These are phyloP conservation scores for Penicillium bialowiezense DNA, from an alignment of 495 filamentous ascomycete species.

Conservation along the genomic window DNA sequence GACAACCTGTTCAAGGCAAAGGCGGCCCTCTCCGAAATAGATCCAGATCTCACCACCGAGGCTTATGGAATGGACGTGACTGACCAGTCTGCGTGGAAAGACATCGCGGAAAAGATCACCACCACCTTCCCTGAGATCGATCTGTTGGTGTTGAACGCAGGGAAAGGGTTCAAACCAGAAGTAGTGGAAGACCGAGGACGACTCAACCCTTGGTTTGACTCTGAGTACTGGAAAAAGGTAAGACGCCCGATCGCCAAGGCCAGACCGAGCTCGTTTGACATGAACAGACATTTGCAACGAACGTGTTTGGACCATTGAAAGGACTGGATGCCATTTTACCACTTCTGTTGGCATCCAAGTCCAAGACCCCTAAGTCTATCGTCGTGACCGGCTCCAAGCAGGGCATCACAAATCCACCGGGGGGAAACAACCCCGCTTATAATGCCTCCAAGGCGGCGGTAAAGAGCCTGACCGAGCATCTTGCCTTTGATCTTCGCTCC, in stretches of 20 bases:
- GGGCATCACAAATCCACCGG: constrained; percentile 81
- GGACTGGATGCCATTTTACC: constrained; percentile 65
- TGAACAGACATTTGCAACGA: constrained; percentile 55
- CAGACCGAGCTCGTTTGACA: neutral
- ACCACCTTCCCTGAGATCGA: constrained; percentile 54
- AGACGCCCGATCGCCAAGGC: neutral
- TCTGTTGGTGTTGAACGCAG: constrained; percentile 73
- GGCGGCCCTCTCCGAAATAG: constrained; percentile 23
- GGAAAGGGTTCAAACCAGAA: constrained; percentile 37
- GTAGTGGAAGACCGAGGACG: constrained; percentile 9
- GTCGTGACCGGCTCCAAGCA: constrained; percentile 77
- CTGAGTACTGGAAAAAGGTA: constrained; percentile 54
- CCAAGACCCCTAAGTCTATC: constrained; percentile 48
- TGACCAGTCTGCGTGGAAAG: constrained; percentile 53
- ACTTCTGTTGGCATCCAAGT: constrained; percentile 48
- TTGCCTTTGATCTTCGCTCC: constrained; percentile 63
- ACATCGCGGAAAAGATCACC: constrained; percentile 46
- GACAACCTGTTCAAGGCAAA: constrained; percentile 49
- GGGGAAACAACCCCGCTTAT: constrained; percentile 68
- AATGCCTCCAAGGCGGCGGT: constrained; percentile 74
- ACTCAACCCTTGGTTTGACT: constrained; percentile 51
- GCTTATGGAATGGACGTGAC: constrained; percentile 61
- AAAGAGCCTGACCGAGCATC: constrained; percentile 68
- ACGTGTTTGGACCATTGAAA: constrained; percentile 68
- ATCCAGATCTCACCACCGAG: constrained; percentile 37